Base-by-base conservation (phyloP, 345 rosid species). In the Murraya paniculata region DNA sequence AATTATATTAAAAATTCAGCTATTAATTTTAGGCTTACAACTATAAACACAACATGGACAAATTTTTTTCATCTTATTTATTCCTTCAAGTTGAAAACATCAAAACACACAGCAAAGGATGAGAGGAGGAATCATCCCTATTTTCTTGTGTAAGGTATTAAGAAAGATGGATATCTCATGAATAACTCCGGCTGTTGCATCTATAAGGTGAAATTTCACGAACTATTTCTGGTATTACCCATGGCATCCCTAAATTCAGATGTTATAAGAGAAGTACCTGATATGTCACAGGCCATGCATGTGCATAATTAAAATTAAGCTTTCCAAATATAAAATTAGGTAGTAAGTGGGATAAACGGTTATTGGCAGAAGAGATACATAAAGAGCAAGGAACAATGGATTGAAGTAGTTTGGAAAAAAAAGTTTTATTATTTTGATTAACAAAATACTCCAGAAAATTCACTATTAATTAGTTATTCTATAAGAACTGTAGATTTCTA, bases 1-100 rank as follows among this genome's bases (percentile, higher is more conserved):
- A 78, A 69, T 60, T 24, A 70, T 53, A 61, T 74, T 57, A 28
- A 58, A 78, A 48, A 55, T 55, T 45, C 61, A 22, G 61, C 61
- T 9, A 7, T 22, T n/a, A 8, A 4, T 24, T 58, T 58, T n/a
- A 58, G 3, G 3, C 50, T 22, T 22, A 2, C 61, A 58, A n/a
- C 27, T 1, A 58, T 3, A 24, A 73, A n/a, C 73, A 41, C 35
- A 45, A 7, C 48, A 27, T 25, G 36, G 73, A 27, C 33, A 9
- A 22, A 28, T 2, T 22, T 58, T 58, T 2, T 58, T n/a, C 4
- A 22, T 22, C 27, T n/a, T 8, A 2, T 22, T 58, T n/a, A 7
- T n/a, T 58, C 27, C 27, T 58, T 53, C 22, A 53, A n/a, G 61
- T n/a, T 58, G 11, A 11, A 16, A 38, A 45, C 38, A 67, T 24